Conservation (phyloP, 768 basidiomycete genomes). For the Boletus rufocinnamomeus region DNA sequence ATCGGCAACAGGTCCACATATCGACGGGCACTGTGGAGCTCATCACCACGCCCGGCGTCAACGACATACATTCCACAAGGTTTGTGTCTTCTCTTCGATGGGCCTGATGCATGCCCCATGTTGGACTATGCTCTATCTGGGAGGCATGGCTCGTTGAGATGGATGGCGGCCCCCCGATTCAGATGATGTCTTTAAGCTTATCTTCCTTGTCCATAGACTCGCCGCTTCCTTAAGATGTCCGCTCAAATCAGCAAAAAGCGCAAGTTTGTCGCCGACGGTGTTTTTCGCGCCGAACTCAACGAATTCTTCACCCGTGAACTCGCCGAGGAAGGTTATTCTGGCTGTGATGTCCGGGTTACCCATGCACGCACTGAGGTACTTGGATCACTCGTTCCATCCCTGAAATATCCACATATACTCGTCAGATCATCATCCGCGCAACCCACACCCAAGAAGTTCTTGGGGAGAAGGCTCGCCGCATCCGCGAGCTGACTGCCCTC, state of each 20-base stretch:
- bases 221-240: conserved; percentile 58
- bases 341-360: conserved; percentile 99
- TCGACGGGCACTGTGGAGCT: conserved; percentile 15
- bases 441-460: conserved; percentile 99
- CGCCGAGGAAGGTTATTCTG: conserved; percentile 99
- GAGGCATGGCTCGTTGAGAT: conserved; percentile 12
- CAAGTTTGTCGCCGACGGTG: conserved; percentile 98
- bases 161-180: conserved; percentile 19
- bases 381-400: conserved; percentile 1
- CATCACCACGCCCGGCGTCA: conserved; percentile 21
- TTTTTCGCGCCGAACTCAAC: conserved; percentile 98
- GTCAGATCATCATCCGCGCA: conserved; percentile 97
- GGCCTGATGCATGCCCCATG: not conserved
- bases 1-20: conserved; percentile 14
- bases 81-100: conserved; percentile 17
- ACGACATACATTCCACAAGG: conserved; percentile 26
- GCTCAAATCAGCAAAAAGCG: conserved; percentile 95
- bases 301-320: conserved; percentile 99
- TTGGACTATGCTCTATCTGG: not conserved
- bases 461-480: conserved; percentile 99
- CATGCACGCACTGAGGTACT: conserved; percentile 95
- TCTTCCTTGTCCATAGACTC: conserved; percentile 20
- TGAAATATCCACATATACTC: conserved; percentile 1
- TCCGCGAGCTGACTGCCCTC: conserved; percentile 96
- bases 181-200: conserved; percentile 28